phyloP scores from a whole-genome alignment of 2,329 filamentous ascomycete species.

The Aspergillus tubingensis region DNA sequence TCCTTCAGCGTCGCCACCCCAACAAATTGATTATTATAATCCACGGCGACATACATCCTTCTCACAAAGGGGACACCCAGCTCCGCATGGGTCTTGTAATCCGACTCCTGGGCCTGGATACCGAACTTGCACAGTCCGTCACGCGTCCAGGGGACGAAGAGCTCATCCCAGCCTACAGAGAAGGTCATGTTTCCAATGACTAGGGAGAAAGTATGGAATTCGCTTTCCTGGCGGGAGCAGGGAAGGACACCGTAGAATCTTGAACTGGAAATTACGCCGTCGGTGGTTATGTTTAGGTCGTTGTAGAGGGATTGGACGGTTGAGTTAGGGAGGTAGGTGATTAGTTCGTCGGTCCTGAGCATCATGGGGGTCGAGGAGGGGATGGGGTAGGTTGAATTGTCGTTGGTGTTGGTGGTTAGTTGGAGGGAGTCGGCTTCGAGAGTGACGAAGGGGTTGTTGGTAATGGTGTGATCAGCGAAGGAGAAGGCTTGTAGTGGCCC shows the following conservation, averaged over 20 bases:
- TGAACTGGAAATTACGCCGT: not conserved
- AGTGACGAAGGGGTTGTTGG: not conserved
- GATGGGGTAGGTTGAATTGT: constrained; percentile 1
- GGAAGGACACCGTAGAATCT: not conserved
- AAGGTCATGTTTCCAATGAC: constrained; percentile 1
- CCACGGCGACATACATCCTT: constrained; percentile 6
- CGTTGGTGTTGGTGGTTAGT: not conserved
- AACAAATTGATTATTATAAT: constrained; percentile 8
- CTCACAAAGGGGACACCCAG: not conserved
- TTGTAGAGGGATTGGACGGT: constrained; percentile 5
- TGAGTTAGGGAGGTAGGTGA: constrained; percentile 1
- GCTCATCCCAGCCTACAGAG: constrained; percentile 5
- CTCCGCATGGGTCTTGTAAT: not conserved
- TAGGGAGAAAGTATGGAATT: constrained; percentile 8
- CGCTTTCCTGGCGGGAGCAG: constrained; percentile 1
- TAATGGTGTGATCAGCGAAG: not conserved
- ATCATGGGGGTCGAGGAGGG: not conserved
- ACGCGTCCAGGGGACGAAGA: not conserved
- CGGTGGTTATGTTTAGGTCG: constrained; percentile 4
- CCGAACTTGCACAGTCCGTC: not conserved
- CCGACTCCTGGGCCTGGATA: not conserved
- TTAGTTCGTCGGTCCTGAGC: not conserved
- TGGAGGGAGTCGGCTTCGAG: constrained; percentile 1
- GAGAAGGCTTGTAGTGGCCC: constrained; percentile 10
- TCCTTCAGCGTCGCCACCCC: constrained; percentile 1